Evolutionary conservation across 495 filamentous ascomycete genomes (phyloP).

Genomic region (Endocarpon pusillum): DNA sequence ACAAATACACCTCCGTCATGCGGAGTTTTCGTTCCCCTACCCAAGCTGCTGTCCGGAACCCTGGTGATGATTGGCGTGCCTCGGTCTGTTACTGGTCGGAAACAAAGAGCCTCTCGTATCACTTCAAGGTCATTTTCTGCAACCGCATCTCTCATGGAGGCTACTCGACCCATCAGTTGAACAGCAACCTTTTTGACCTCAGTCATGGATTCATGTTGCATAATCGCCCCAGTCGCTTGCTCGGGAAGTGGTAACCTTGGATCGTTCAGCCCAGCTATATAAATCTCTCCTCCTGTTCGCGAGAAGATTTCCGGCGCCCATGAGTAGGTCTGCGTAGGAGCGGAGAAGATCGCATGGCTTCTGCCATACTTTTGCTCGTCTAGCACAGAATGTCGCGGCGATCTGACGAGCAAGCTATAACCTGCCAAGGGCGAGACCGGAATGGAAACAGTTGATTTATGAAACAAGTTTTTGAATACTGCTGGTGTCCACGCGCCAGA

Average conservation of each 20-base stretch:
- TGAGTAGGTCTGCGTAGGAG: constrained; percentile 16
- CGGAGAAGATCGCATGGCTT: constrained; percentile 58
- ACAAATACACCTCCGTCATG: constrained; percentile 47
- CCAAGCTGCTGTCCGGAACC: constrained; percentile 33
- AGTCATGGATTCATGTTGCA: constrained; percentile 27
- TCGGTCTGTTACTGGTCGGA: constrained; percentile 46
- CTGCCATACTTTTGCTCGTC: constrained; percentile 12
- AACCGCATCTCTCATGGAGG: neutral
- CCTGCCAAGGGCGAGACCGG: constrained; percentile 49
- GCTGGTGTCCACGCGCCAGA: constrained; percentile 52
- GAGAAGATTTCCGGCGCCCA: constrained; percentile 64
- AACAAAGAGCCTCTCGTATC: constrained; percentile 49
- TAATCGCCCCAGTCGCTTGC: constrained; percentile 27
- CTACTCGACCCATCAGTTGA: constrained; percentile 32
- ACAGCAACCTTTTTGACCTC: constrained; percentile 35
- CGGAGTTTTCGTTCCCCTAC: constrained; percentile 21
- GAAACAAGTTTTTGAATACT: constrained; percentile 49
- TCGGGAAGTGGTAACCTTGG: constrained; percentile 37
- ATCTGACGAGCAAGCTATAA: constrained; percentile 49
- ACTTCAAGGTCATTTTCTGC: constrained; percentile 36
- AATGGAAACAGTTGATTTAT: constrained; percentile 27
- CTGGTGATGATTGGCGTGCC: constrained; percentile 45
- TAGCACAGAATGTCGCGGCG: constrained; percentile 32
- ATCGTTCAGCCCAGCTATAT: constrained; percentile 58
- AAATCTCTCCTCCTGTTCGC: constrained; percentile 45